phyloP scores from a whole-genome alignment of 345 rosid genomes.

The Garcia nutans region DNA sequence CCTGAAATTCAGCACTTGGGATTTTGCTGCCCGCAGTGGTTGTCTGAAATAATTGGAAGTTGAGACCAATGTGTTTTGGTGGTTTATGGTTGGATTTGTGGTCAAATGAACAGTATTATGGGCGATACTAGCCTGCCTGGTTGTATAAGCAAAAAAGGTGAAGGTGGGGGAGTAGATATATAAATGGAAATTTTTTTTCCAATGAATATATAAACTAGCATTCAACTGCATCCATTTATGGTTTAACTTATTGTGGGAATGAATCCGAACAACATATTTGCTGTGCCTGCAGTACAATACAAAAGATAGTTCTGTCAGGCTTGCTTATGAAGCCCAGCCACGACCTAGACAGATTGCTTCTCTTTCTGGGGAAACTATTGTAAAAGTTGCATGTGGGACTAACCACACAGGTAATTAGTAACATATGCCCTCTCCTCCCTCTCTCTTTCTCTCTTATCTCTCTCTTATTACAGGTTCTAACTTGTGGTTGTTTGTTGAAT shows the following conservation, averaged over 20 bases:
- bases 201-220: too few species aligned
- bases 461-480: too few species aligned
- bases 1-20: not conserved
- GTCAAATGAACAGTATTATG: not conserved
- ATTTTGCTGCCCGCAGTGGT: not conserved
- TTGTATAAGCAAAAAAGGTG: not conserved
- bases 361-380: slow-evolving; percentile 75
- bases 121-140: not conserved
- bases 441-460: not conserved
- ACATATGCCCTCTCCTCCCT: not conserved
- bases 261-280: slow-evolving; percentile 3
- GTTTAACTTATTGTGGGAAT: slow-evolving; percentile 6
- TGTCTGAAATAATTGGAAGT: not conserved
- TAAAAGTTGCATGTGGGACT: slow-evolving; percentile 93
- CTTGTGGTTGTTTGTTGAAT: slow-evolving; percentile 15
- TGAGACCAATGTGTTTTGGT: not conserved
- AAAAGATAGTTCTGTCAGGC: slow-evolving; percentile 87
- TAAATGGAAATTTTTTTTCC: not conserved
- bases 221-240: not conserved
- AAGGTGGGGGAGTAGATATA: not conserved
- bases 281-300: slow-evolving; percentile 69
- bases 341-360: slow-evolving; percentile 78
- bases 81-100: not conserved
- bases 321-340: slow-evolving; percentile 94
- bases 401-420: slow-evolving; percentile 79